Conservation (phyloP, 192 early-diverging fungal genomes). For the Dissophora ornata region DNA sequence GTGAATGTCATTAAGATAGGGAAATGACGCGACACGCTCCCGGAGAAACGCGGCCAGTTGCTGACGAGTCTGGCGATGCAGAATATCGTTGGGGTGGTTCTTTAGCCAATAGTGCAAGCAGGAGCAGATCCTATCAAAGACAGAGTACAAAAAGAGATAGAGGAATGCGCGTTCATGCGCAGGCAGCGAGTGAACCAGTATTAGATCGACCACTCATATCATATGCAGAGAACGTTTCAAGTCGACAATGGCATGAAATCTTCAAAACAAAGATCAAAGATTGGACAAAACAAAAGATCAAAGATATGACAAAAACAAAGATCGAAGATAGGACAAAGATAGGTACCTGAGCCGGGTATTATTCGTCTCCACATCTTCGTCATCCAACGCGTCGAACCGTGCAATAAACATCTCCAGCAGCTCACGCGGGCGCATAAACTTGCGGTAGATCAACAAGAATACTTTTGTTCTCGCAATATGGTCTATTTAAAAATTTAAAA, state of each 20-base stretch:
- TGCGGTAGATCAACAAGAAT: conserved; percentile 47
- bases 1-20: conserved; percentile 29
- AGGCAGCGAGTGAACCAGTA: neutral
- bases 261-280: too few species aligned
- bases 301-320: neutral
- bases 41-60: conserved; percentile 28
- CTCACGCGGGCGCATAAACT: conserved; percentile 47
- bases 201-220: too few species aligned
- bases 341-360: conserved; percentile 32
- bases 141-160: neutral
- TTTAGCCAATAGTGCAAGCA: conserved; percentile 40
- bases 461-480: conserved; percentile 34
- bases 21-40: conserved; percentile 28
- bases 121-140: conserved; percentile 31
- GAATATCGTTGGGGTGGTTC: conserved; percentile 53
- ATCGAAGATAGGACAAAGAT: neutral
- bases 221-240: too few species aligned
- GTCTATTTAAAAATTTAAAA: conserved; percentile 15
- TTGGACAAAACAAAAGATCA: too few species aligned
- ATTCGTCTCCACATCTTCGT: conserved; percentile 26
- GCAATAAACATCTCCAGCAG: conserved; percentile 46
- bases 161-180: neutral
- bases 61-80: conserved; percentile 53
- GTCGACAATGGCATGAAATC: neutral
- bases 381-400: conserved; percentile 39